phyloP scores from a whole-genome alignment of 495 filamentous ascomycete species.

The Neurospora pannonica region DNA sequence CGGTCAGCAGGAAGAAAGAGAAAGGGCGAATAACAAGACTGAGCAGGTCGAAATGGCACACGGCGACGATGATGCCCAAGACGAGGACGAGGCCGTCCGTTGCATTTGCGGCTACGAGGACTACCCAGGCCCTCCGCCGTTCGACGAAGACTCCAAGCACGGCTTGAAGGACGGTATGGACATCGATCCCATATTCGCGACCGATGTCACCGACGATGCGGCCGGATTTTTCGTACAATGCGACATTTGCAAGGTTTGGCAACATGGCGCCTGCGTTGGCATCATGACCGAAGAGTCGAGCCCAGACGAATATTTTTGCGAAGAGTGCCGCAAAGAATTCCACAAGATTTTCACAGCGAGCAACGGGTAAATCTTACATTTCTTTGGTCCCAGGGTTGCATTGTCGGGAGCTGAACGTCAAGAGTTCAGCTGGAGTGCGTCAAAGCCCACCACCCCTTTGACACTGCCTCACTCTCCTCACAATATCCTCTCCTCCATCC shows the following conservation, averaged over 20 bases:
- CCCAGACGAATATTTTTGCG: slow-evolving; percentile 96
- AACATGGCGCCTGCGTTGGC: slow-evolving; percentile 95
- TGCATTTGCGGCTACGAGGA: slow-evolving; percentile 93
- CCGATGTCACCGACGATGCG: slow-evolving; percentile 70
- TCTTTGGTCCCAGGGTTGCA: not conserved
- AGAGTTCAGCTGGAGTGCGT: slow-evolving; percentile 15
- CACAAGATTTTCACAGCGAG: slow-evolving; percentile 70
- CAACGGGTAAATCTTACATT: slow-evolving; percentile 64
- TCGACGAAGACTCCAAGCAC: slow-evolving; percentile 49
- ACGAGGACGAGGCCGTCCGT: slow-evolving; percentile 88
- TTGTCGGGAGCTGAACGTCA: slow-evolving; percentile 12
- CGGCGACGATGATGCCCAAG: slow-evolving; percentile 54
- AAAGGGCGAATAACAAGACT: slow-evolving; percentile 38
- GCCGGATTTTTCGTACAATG: slow-evolving; percentile 97
- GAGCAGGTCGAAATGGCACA: slow-evolving; percentile 45
- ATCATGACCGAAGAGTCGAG: slow-evolving; percentile 88
- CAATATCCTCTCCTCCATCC: not conserved
- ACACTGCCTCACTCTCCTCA: not conserved
- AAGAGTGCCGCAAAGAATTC: slow-evolving; percentile 83
- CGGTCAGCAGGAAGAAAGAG: slow-evolving; percentile 51
- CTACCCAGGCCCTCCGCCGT: slow-evolving; percentile 78
- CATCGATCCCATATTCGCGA: slow-evolving; percentile 48
- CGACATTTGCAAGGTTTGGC: slow-evolving; percentile 96
- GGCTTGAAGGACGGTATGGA: slow-evolving; percentile 40
- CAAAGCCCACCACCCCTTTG: slow-evolving; percentile 14